phyloP scores from a whole-genome alignment of 2,329 filamentous ascomycete species.

The Fusarium tricinctum region DNA sequence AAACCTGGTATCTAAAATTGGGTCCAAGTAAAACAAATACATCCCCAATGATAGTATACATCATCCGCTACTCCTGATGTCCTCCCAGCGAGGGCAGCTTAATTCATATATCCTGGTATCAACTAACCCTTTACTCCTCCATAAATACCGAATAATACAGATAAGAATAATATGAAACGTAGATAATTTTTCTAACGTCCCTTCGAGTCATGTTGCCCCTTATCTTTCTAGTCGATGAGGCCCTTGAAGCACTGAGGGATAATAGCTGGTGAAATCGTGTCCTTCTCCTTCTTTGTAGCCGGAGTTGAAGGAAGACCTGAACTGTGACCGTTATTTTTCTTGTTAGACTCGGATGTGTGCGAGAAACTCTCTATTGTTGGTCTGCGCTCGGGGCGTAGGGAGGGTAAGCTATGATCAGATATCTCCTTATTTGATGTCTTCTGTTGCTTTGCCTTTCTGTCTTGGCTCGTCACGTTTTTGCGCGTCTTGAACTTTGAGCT shows the following conservation, averaged over 20 bases:
- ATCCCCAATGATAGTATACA: conserved; percentile 24
- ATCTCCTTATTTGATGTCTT: conserved; percentile 10
- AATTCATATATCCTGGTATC: conserved; percentile 21
- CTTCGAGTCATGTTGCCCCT: conserved; percentile 2
- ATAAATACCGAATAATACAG: conserved; percentile 34
- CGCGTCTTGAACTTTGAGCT: conserved; percentile 51
- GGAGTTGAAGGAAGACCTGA: conserved; percentile 43
- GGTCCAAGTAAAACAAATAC: conserved; percentile 20
- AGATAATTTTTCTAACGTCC: conserved; percentile 9
- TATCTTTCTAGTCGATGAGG: conserved; percentile 53
- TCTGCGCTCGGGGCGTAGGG: conserved; percentile 45
- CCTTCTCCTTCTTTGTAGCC: conserved; percentile 29
- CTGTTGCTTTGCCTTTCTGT: conserved; percentile 39
- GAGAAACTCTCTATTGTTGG: conserved; percentile 36
- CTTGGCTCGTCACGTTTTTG: conserved; percentile 40
- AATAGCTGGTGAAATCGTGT: conserved; percentile 61
- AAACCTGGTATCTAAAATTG: conserved; percentile 15
- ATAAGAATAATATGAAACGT: conserved; percentile 28
- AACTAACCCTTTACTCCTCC: conserved; percentile 39
- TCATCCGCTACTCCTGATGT: conserved; percentile 19
- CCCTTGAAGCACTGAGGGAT: conserved; percentile 58
- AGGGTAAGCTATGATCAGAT: conserved; percentile 33
- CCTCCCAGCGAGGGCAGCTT: conserved; percentile 24
- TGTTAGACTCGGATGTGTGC: conserved; percentile 32
- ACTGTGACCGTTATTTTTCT: conserved; percentile 18